A percentile compares a stretch with the other conserved stretches of the same genome.
Evolutionary conservation across 202 grass and related monocot species (phyloP).

Genomic region (Eragrostis tef): DNA sequence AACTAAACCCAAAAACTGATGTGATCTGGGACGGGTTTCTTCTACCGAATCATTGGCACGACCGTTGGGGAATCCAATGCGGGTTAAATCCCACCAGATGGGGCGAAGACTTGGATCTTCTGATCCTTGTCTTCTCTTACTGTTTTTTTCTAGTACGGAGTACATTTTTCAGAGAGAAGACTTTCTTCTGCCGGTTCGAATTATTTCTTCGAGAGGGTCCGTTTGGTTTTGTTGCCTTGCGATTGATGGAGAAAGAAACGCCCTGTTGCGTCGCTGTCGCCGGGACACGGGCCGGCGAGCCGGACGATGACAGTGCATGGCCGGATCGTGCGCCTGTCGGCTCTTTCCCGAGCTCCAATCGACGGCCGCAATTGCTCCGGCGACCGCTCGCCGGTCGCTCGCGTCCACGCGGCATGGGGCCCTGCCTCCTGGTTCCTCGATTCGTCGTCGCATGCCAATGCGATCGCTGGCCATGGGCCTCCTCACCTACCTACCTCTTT

Average conservation of each 20-base stretch:
- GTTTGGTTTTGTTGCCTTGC: not conserved
- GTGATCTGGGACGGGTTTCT: not conserved
- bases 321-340: constrained; percentile 2
- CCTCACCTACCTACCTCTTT: not conserved
- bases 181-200: not conserved
- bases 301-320: constrained; percentile 7
- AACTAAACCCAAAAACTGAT: not conserved
- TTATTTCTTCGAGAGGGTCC: not conserved
- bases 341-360: constrained; percentile 2
- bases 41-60: not conserved
- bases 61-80: not conserved
- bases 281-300: constrained; percentile 8
- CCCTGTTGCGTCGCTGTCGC: not conserved
- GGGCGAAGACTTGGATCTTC: not conserved
- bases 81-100: not conserved
- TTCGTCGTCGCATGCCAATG: not conserved
- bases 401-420: not conserved
- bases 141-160: not conserved
- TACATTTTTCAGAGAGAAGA: not conserved
- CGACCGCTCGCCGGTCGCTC: constrained; percentile 35
- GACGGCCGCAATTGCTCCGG: constrained; percentile 18
- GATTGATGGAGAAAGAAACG: not conserved
- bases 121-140: not conserved
- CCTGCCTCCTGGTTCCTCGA: not conserved
- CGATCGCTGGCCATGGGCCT: not conserved